phyloP scores from a whole-genome alignment of 257 asterid species.

The Lithospermum erythrorhizon region DNA sequence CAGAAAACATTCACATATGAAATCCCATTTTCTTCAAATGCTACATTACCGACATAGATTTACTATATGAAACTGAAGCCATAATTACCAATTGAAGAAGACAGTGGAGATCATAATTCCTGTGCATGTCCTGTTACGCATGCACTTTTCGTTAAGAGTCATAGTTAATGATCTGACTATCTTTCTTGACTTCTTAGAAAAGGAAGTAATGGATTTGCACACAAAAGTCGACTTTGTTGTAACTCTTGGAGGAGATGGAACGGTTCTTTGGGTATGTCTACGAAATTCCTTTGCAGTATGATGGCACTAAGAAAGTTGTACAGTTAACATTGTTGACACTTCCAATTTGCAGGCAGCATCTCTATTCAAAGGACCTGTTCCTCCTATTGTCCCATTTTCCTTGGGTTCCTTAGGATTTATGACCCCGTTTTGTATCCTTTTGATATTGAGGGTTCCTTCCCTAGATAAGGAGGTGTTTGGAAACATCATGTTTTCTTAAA shows the following conservation, averaged over 20 bases:
- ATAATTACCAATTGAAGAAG: too few species aligned
- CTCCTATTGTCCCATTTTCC: conserved; percentile 94
- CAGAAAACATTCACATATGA: too few species aligned
- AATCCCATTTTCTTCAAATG: too few species aligned
- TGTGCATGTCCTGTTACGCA: background rate
- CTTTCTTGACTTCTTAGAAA: conserved; percentile 32
- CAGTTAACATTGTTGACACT: background rate
- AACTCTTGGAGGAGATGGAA: conserved; percentile 98
- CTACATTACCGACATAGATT: too few species aligned
- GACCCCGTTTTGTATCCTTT: conserved; percentile 95
- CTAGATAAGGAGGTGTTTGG: background rate
- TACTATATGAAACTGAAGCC: too few species aligned
- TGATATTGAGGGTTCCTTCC: conserved; percentile 1
- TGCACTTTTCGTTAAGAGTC: background rate
- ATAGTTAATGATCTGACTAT: background rate
- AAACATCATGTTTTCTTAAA: too few species aligned
- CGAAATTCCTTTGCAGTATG: conserved; percentile 1
- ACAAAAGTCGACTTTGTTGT: conserved; percentile 81
- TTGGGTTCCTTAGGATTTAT: conserved; percentile 97
- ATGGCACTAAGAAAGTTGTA: background rate
- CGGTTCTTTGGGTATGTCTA: conserved; percentile 89
- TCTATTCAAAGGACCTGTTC: conserved; percentile 97
- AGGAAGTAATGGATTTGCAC: conserved; percentile 65
- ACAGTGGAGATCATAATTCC: background rate
- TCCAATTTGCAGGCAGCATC: conserved; percentile 80